Conservation (phyloP, 139 green algal genomes). For the Picochlorum costavermella region DNA sequence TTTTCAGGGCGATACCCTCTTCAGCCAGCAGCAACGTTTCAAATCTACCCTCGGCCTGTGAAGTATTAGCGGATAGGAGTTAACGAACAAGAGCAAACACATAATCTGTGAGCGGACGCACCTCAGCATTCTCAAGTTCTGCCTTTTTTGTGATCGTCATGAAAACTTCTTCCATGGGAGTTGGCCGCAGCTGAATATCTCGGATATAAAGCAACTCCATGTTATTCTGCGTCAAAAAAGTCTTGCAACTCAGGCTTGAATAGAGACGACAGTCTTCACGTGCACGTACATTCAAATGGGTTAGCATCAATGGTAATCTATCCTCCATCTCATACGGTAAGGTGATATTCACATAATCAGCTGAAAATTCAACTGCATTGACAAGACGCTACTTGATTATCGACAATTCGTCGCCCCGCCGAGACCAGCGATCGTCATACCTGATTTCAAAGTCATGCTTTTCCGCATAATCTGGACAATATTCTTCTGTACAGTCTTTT, state of each 20-base stretch:
- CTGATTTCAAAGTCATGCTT: slow-evolving; percentile 19
- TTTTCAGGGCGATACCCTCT: slow-evolving; percentile 13
- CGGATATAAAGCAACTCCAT: slow-evolving; percentile 35
- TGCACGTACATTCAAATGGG: slow-evolving; percentile 27
- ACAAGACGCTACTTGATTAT: not conserved
- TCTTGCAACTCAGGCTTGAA: not conserved
- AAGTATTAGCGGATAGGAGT: not conserved
- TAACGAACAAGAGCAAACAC: not conserved
- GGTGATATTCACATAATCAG: slow-evolving; percentile 55
- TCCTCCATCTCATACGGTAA: slow-evolving; percentile 43
- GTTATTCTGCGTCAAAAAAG: slow-evolving; percentile 18
- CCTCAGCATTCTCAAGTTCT: slow-evolving; percentile 30
- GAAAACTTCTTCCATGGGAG: slow-evolving; percentile 61
- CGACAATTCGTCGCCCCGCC: too few species aligned
- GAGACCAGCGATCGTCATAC: not conserved
- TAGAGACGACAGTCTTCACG: too few species aligned
- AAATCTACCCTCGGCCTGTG: slow-evolving; percentile 19
- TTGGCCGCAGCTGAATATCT: slow-evolving; percentile 63
- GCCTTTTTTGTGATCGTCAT: slow-evolving; percentile 57
- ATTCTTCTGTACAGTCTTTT: slow-evolving; percentile 2
- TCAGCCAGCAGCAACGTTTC: slow-evolving; percentile 21
- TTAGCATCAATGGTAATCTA: slow-evolving; percentile 43
- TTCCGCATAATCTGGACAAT: slow-evolving; percentile 11
- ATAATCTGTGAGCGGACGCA: not conserved
- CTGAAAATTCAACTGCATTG: slow-evolving; percentile 36